A percentile compares a stretch with the other conserved stretches of the same genome.
These are phyloP conservation scores for Aspergillus amoenus DNA, from an alignment of 2,329 filamentous ascomycete genomes.

Conservation along the genomic window DNA sequence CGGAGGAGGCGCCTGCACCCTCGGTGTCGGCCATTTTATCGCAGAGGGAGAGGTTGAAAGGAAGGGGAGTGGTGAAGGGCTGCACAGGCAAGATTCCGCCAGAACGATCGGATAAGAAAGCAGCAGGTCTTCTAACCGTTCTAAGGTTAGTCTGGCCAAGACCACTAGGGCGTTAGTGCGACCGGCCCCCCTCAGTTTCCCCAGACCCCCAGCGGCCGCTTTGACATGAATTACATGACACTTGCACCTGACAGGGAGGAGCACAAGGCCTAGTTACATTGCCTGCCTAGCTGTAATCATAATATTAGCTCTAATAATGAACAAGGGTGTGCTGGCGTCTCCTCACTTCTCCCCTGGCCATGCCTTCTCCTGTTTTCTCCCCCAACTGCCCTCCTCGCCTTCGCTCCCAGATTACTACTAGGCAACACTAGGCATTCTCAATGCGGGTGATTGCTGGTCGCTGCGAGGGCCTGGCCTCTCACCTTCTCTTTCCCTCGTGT, in stretches of 20 bases:
- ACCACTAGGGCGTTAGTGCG: background rate
- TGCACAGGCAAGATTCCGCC: background rate
- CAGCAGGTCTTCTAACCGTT: background rate
- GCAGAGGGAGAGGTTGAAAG: background rate
- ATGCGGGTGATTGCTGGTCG: constrained; percentile 26
- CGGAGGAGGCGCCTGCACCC: constrained; percentile 66
- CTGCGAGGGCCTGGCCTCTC: constrained; percentile 31
- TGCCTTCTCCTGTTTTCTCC: background rate
- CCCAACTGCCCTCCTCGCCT: background rate
- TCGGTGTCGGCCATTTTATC: constrained; percentile 76
- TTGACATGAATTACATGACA: background rate
- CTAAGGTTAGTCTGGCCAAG: background rate
- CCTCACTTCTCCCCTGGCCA: background rate
- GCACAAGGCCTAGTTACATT: background rate
- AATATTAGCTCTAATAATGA: background rate
- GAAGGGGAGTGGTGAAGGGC: background rate
- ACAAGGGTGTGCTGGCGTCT: background rate
- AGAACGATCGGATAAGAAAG: background rate
- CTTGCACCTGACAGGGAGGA: background rate
- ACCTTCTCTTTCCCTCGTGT: constrained; percentile 22
- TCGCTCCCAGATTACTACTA: background rate
- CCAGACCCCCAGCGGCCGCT: background rate
- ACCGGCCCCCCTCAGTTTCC: constrained; percentile 4
- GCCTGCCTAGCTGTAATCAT: background rate
- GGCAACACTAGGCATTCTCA: background rate